Conservation (phyloP, 2,329 filamentous ascomycete genomes). For the Hysterium pulicare region DNA sequence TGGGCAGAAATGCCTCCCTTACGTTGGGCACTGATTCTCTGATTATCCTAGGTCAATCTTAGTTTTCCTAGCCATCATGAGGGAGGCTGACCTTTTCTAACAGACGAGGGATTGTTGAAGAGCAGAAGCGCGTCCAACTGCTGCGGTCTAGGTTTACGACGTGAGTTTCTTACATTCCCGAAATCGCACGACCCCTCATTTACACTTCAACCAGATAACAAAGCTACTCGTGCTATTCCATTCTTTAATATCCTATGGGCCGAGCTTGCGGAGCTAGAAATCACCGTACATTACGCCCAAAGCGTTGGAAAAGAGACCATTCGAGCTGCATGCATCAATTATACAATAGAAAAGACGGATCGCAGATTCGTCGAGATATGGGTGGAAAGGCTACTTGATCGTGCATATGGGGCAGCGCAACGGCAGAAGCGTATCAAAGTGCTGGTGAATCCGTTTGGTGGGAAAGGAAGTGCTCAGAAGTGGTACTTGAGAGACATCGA, state of each 20-base stretch:
- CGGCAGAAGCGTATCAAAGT: slow-evolving; percentile 77
- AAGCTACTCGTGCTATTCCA: slow-evolving; percentile 60
- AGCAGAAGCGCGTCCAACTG: slow-evolving; percentile 47
- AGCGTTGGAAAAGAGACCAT: slow-evolving; percentile 55
- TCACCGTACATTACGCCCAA: slow-evolving; percentile 72
- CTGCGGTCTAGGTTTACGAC: slow-evolving; percentile 54
- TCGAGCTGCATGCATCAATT: slow-evolving; percentile 59
- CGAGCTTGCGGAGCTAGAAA: slow-evolving; percentile 55
- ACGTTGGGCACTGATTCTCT: slow-evolving; percentile 60
- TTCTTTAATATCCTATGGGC: slow-evolving; percentile 86
- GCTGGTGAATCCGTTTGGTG: slow-evolving; percentile 86
- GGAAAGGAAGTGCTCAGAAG: slow-evolving; percentile 71
- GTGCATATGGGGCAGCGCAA: slow-evolving; percentile 67
- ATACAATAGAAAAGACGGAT: slow-evolving; percentile 55
- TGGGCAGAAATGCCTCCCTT: slow-evolving; percentile 58
- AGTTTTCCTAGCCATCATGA: neutral
- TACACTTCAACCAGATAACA: slow-evolving; percentile 35
- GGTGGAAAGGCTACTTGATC: slow-evolving; percentile 61
- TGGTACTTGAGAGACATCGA: slow-evolving; percentile 72
- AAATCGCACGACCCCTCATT: slow-evolving; percentile 5
- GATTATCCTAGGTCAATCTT: slow-evolving; percentile 44
- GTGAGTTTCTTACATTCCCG: slow-evolving; percentile 29
- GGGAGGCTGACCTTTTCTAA: slow-evolving; percentile 6
- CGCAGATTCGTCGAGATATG: slow-evolving; percentile 56
- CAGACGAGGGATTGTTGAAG: slow-evolving; percentile 54